phyloP scores from a whole-genome alignment of 768 basidiomycete species.

The Lactarius sanguifluus region DNA sequence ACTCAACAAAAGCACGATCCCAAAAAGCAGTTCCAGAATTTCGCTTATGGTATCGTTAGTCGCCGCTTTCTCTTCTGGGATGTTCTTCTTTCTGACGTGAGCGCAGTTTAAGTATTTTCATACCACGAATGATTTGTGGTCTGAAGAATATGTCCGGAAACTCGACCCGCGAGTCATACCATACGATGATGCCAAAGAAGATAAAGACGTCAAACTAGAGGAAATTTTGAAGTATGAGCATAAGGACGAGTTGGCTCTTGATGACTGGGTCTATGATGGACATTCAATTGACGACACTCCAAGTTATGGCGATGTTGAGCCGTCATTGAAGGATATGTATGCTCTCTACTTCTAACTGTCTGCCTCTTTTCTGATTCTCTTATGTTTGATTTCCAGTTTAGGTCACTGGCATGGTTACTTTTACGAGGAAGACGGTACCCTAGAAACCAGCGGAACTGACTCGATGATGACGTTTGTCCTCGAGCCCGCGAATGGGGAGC shows the following conservation, averaged over 20 bases:
- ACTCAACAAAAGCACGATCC: constrained; percentile 28
- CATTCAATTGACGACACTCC: constrained; percentile 15
- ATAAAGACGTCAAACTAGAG: constrained; percentile 13
- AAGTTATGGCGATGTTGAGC: neutral
- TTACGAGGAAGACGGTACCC: constrained; percentile 3
- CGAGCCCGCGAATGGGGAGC: constrained; percentile 15
- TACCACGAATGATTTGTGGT: constrained; percentile 1
- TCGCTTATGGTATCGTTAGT: constrained; percentile 31
- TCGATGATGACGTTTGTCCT: constrained; percentile 23
- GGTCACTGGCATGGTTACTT: constrained; percentile 26
- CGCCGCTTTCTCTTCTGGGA: neutral
- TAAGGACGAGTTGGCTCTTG: constrained; percentile 11
- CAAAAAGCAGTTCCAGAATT: constrained; percentile 30
- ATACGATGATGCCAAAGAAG: constrained; percentile 16
- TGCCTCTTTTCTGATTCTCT: neutral
- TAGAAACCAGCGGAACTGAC: neutral
- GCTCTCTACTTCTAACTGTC: neutral
- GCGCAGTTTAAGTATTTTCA: constrained; percentile 18
- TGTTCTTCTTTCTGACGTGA: neutral
- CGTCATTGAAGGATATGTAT: constrained; percentile 20
- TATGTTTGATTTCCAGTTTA: constrained; percentile 7
- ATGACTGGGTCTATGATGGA: constrained; percentile 22
- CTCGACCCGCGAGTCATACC: neutral
- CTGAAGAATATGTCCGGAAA: constrained; percentile 2
- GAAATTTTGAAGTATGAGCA: constrained; percentile 5